Conservation (phyloP, 208 protist genomes). For the Acanthamoeba healyi region DNA sequence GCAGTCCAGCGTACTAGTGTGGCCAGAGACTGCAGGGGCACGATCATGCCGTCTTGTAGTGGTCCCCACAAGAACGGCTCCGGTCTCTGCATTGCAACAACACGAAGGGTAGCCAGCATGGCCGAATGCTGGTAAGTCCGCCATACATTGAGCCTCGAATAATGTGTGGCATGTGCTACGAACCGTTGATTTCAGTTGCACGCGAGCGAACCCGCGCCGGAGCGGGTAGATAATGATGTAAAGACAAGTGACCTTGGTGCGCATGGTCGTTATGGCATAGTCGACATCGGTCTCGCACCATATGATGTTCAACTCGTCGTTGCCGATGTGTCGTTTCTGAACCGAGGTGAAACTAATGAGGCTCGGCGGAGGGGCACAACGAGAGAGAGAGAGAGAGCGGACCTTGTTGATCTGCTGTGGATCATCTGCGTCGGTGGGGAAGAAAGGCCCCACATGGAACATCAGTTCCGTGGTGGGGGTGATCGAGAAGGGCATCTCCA, state of each 20-base stretch:
- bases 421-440: constrained; percentile 37
- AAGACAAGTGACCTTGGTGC: constrained; percentile 39
- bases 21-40: constrained; percentile 13
- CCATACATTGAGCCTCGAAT: no score
- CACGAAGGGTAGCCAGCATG: not conserved
- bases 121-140: not conserved
- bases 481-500: constrained; percentile 25
- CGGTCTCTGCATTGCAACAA: not conserved
- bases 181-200: constrained; percentile 49
- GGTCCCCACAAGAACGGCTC: constrained; percentile 22
- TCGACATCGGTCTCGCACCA: constrained; percentile 46
- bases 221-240: constrained; percentile 59
- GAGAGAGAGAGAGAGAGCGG: not conserved
- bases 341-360: not conserved
- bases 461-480: constrained; percentile 47
- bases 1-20: constrained; percentile 36
- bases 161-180: not conserved
- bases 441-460: constrained; percentile 25
- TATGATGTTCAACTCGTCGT: constrained; percentile 47
- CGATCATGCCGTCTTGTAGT: constrained; percentile 38
- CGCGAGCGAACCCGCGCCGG: not conserved
- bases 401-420: constrained; percentile 51
- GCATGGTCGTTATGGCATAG: not conserved
- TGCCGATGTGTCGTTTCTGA: constrained; percentile 62
- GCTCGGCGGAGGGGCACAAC: not conserved